A percentile compares a stretch with the other conserved stretches of the same genome.
Evolutionary conservation across 2,329 filamentous ascomycete genomes (phyloP).

Genomic region (Didymella pinodella): DNA sequence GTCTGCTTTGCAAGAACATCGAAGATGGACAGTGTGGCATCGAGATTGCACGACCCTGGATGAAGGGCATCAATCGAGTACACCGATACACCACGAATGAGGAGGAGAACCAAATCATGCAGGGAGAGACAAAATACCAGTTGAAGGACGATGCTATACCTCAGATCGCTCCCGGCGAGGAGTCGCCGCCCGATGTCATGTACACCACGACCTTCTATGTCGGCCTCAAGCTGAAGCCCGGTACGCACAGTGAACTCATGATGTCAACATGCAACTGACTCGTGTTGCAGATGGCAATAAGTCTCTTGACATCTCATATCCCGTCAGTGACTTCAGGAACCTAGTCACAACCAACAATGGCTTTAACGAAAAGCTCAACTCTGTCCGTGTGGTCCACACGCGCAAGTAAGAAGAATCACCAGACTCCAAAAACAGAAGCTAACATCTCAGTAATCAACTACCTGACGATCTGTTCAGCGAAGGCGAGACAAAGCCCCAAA

Average conservation of each 20-base stretch:
- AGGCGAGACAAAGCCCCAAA: slow-evolving; percentile 67
- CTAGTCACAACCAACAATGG: slow-evolving; percentile 78
- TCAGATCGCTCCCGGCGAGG: slow-evolving; percentile 48
- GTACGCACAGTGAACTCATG: slow-evolving; percentile 58
- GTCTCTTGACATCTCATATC: slow-evolving; percentile 78
- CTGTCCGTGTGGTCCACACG: slow-evolving; percentile 81
- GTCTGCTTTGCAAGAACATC: slow-evolving; percentile 81
- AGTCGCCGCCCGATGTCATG: slow-evolving; percentile 60
- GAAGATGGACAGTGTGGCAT: slow-evolving; percentile 80
- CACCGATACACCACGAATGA: slow-evolving; percentile 73
- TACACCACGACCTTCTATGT: slow-evolving; percentile 96
- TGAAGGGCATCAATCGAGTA: slow-evolving; percentile 86
- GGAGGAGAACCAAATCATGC: slow-evolving; percentile 68
- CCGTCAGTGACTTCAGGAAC: slow-evolving; percentile 87
- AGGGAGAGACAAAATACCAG: slow-evolving; percentile 69
- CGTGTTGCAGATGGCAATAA: slow-evolving; percentile 64
- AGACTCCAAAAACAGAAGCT: slow-evolving; percentile 14
- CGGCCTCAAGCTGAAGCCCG: slow-evolving; percentile 79
- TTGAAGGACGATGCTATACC: slow-evolving; percentile 53
- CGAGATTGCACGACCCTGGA: slow-evolving; percentile 86
- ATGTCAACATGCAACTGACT: slow-evolving; percentile 14
- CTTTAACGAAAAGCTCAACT: slow-evolving; percentile 78
- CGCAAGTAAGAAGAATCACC: slow-evolving; percentile 72
- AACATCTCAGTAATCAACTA: slow-evolving; percentile 73
- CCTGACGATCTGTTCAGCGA: slow-evolving; percentile 88